Evolutionary conservation across 257 asterid genomes (phyloP).

Genomic region (Solanum peruvianum): DNA sequence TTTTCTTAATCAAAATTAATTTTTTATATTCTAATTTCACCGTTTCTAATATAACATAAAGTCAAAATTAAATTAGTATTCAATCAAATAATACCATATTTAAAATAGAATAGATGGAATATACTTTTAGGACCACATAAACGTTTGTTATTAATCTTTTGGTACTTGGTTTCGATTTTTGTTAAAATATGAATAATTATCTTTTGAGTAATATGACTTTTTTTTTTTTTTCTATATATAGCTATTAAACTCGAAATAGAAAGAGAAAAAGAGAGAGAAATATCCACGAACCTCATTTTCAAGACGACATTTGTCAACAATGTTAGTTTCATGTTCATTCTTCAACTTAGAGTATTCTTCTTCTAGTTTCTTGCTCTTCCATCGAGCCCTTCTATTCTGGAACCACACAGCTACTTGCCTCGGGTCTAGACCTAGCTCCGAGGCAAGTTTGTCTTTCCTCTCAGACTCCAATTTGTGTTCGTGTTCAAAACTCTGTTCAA

Average conservation of each 20-base stretch:
- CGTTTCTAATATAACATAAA: background rate
- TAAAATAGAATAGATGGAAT: background rate
- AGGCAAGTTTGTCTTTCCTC: constrained; percentile 13
- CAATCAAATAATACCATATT: background rate
- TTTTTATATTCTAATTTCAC: background rate
- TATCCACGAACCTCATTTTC: constrained; percentile 40
- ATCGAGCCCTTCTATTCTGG: constrained; percentile 14
- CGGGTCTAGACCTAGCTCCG: constrained; percentile 11
- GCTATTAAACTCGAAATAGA: background rate
- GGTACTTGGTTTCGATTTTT: background rate
- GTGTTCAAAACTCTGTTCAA: constrained; percentile 28
- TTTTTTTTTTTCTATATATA: no score
- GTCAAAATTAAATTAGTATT: background rate
- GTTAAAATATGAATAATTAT: background rate
- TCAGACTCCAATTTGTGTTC: constrained; percentile 28
- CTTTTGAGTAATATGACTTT: background rate
- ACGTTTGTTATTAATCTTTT: background rate
- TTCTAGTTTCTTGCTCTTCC: constrained; percentile 9
- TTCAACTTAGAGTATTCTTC: constrained; percentile 18
- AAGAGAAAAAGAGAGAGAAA: background rate
- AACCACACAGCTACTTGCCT: constrained; percentile 16
- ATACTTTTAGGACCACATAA: background rate
- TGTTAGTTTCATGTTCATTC: constrained; percentile 33
- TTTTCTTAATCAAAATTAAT: background rate
- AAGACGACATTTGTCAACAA: constrained; percentile 60